phyloP scores from a whole-genome alignment of 352 stramenopile species.

The Globisporangium spinosum region DNA sequence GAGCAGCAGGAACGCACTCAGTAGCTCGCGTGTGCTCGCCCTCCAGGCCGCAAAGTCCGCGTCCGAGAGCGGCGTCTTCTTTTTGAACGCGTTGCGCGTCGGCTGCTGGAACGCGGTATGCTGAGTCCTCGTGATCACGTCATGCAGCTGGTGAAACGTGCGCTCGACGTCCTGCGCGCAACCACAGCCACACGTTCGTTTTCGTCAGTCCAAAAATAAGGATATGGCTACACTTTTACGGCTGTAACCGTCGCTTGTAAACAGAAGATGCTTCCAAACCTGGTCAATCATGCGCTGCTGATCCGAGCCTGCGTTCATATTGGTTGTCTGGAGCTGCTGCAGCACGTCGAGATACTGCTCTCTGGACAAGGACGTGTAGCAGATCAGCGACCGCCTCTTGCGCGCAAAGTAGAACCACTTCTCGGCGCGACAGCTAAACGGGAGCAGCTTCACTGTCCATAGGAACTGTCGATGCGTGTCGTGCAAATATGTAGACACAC shows the following conservation, averaged over 20 bases:
- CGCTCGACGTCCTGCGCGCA: constrained; percentile 38
- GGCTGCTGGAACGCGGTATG: constrained; percentile 10
- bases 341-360: constrained; percentile 38
- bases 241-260: neutral
- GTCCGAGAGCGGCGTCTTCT: constrained; percentile 28
- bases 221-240: constrained; percentile 5
- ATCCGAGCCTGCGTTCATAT: constrained; percentile 19
- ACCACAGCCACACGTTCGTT: constrained; percentile 2
- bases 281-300: constrained; percentile 41
- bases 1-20: constrained; percentile 41
- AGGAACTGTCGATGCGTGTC: constrained; percentile 22
- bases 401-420: constrained; percentile 48
- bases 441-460: constrained; percentile 48
- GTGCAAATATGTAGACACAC: neutral
- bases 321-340: constrained; percentile 16
- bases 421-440: constrained; percentile 39
- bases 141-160: constrained; percentile 41
- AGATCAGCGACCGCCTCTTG: constrained; percentile 30
- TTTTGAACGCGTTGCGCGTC: constrained; percentile 14
- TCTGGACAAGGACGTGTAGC: constrained; percentile 25
- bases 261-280: constrained; percentile 8
- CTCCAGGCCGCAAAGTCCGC: constrained; percentile 36
- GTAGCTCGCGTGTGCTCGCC: constrained; percentile 32
- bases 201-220: neutral
- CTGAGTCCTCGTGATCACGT: neutral